Conservation (phyloP, 2,329 filamentous ascomycete genomes). For the Thyridium curvatum region DNA sequence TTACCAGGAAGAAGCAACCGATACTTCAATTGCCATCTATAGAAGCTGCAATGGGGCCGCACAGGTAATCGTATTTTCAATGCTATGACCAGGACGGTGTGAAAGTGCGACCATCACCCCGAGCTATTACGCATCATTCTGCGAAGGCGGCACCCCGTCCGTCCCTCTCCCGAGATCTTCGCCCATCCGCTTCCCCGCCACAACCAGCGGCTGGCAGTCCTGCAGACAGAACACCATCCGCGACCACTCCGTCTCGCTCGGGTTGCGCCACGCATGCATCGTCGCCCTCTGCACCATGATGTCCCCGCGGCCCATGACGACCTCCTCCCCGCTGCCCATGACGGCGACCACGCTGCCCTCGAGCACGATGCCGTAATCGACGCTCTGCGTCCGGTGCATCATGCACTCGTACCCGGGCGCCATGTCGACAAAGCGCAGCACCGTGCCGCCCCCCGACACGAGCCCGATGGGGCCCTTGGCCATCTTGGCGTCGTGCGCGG, state of each 20-base stretch:
- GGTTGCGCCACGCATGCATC: constrained; percentile 48
- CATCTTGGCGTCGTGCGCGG: constrained; percentile 9
- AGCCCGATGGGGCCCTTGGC: constrained; percentile 9
- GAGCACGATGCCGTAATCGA: constrained; percentile 16
- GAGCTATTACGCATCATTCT: constrained; percentile 5
- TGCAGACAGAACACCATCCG: constrained; percentile 37
- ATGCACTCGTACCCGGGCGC: constrained; percentile 22
- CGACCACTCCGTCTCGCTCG: constrained; percentile 38
- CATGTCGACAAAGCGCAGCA: constrained; percentile 18
- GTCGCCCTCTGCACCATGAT: constrained; percentile 39
- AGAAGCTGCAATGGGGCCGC: too few relatives aligned
- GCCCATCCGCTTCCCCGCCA: constrained; percentile 7
- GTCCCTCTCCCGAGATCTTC: constrained; percentile 9
- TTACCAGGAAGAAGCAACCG: too few relatives aligned
- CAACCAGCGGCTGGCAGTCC: constrained; percentile 18
- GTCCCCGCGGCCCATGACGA: constrained; percentile 9
- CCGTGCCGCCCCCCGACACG: constrained; percentile 11
- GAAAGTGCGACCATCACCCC: neutral
- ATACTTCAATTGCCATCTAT: too few relatives aligned
- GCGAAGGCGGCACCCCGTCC: constrained; percentile 6
- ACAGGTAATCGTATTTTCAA: too few relatives aligned
- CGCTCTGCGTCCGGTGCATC: constrained; percentile 17
- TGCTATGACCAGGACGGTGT: too few relatives aligned
- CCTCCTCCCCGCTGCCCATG: constrained; percentile 9
- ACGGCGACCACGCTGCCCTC: constrained; percentile 9